Base-by-base conservation (phyloP, 2,329 filamentous ascomycete species). In the Thermothelomyces thermophilus region DNA sequence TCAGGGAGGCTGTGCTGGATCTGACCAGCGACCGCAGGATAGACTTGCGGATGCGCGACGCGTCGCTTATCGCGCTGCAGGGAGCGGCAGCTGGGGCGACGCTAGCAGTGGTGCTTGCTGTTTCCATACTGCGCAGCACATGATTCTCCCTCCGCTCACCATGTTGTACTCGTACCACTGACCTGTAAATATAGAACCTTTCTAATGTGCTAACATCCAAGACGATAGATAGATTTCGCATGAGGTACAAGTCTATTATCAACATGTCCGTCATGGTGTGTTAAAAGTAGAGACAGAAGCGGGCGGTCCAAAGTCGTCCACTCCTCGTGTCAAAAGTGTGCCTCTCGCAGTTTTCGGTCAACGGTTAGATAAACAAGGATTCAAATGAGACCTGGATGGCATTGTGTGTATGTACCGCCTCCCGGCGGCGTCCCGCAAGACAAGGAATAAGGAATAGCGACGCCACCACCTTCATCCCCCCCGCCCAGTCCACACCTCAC, bases 61-160 rank as follows among this genome's bases (percentile, higher is more conserved):
- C 85, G 28, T 87, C 86, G 2, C 67, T 84, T n/a, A 70, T 87
- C 57, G 83, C 79, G 42, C 68, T 88, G 31, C 80, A 90, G 66
- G 79, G 84, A 48, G 81, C 78, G 7, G 73, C 79, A 24, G 76
- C 80, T 0, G 86, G 86, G n/a, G 84, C 82, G 10, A 73, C 75
- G 0, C 57, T 86, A 14, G 77, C 76, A 46, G 77, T 75, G 31
- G 66, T 78, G 34, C 59, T 84, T 46, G 73, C 73, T 5, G 56
- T 82, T 36, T 61, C 79, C 37, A 56, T 77, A 19, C 63, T 73
- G 41, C 66, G 73, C 51, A 73, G 56, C 62, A 3, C 46, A 20
- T 53, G 41, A 51, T 39, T 10, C n/a, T n/a, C 24, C 33, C 20
- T 2, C 11, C 20, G 24, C 11, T 8, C 20, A 31, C 11, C 26